Evolutionary conservation across 805 yeast species (phyloP), one percentile per base, ranked within the genome.

Genomic region (Maudiozyma serrabonitensis): DNA sequence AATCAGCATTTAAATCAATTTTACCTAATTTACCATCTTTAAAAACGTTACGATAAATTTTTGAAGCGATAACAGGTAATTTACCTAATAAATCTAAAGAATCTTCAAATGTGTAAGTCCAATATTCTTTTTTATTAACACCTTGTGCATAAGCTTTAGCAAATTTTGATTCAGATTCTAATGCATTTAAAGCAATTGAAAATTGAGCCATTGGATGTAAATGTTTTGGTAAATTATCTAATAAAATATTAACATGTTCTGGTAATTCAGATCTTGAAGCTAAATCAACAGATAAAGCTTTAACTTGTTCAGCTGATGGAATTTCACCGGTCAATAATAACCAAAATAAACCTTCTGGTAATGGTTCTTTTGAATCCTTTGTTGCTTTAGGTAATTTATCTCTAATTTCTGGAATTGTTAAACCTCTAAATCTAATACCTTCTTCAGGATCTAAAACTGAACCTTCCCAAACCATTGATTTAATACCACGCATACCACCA

Each of bases 171-270:
- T 86, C 93, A 53, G 82, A 74, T 75, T 85, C 91, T 64, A 85
- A 75, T 47, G 93, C 89, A 54, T 81, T 83, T 50, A 85, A 77
- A 44, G 91, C 95, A 68, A 86, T 83, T 56, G 89, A 81, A 66
- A 85, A 82, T 74, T 85, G 95, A 49, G 95, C 90, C 95, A 85
- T 85, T 72, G 95, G 93, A 71, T 86, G 93, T 63, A 86, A 75
- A 66, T 78, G 71, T 54, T 81, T 74, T 66, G 95, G 95, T 57
- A 84, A 75, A 63, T 79, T 75, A 75, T 84, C 89, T 58, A 85
- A 74, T 53, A 84, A 69, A 60, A 81, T 83, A 61, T 73, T 75
- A 56, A 85, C 91, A 67, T 85, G 90, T 64, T 80, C 80, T 67
- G 95, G 95, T 58, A 85, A 72, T 59, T 78, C 78, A 38, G 89